These are phyloP conservation scores for Leccinum rimulosum DNA, from an alignment of 768 basidiomycete species.

Conservation along the genomic window DNA sequence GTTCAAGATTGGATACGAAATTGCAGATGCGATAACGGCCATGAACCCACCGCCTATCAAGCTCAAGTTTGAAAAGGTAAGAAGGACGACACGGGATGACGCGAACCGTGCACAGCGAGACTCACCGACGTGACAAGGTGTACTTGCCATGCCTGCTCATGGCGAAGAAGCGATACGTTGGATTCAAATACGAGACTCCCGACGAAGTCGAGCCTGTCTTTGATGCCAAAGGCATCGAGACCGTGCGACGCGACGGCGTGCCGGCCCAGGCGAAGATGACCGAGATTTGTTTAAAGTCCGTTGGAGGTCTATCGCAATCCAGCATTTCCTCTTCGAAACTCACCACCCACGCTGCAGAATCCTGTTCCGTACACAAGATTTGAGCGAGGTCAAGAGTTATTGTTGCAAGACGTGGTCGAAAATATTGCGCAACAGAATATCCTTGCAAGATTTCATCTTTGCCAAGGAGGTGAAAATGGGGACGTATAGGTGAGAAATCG, in stretches of 20 bases:
- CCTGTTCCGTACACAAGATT: conserved; percentile 85
- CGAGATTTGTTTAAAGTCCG: conserved; percentile 84
- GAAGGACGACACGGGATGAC: neutral
- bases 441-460: conserved; percentile 92
- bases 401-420: conserved; percentile 83
- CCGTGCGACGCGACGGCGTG: conserved; percentile 89
- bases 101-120: neutral
- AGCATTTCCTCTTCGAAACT: neutral
- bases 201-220: conserved; percentile 79
- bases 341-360: conserved; percentile 50
- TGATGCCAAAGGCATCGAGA: conserved; percentile 98
- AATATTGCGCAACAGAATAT: conserved; percentile 74
- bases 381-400: conserved; percentile 87
- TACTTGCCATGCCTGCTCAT: conserved; percentile 93
- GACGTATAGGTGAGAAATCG: conserved; percentile 68
- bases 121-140: conserved; percentile 50
- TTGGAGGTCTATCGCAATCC: neutral
- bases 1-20: conserved; percentile 89
- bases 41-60: conserved; percentile 90
- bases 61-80: conserved; percentile 96
- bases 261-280: conserved; percentile 91
- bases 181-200: conserved; percentile 88
- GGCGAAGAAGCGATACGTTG: conserved; percentile 98
- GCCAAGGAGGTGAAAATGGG: conserved; percentile 93
- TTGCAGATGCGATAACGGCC: conserved; percentile 82